Evolutionary conservation across 768 basidiomycete species (phyloP).

Genomic region (Amanita inopinata): DNA sequence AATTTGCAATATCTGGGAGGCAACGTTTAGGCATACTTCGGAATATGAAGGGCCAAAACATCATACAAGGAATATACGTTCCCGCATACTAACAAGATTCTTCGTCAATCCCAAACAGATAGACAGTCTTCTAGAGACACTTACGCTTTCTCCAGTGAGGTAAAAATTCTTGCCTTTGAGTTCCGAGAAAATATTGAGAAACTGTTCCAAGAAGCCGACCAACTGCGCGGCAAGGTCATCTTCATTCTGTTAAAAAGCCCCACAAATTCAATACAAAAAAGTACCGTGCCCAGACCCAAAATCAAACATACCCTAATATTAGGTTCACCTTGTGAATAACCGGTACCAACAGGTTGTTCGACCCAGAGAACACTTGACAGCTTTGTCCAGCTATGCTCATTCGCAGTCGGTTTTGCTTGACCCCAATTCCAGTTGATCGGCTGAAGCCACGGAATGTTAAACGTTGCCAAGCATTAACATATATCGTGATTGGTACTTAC

Average conservation of each 20-base stretch:
- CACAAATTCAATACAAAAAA: too few species aligned
- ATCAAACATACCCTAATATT: not conserved
- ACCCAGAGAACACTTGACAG: not conserved
- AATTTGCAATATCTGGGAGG: slow-evolving; percentile 62
- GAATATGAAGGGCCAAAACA: not conserved
- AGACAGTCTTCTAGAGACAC: slow-evolving; percentile 17
- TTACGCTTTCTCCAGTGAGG: slow-evolving; percentile 65
- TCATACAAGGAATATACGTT: slow-evolving; percentile 45
- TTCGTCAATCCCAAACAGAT: not conserved
- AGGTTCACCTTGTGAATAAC: not conserved
- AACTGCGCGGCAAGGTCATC: slow-evolving; percentile 37
- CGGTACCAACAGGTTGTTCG: not conserved
- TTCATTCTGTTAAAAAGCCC: slow-evolving; percentile 26
- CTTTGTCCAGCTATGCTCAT: not conserved
- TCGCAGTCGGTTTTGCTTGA: slow-evolving; percentile 2
- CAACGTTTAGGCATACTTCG: slow-evolving; percentile 1
- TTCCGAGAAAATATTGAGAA: slow-evolving; percentile 52
- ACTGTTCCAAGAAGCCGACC: slow-evolving; percentile 62
- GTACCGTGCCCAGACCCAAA: not conserved
- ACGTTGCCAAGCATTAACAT: not conserved
- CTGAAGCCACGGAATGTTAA: not conserved
- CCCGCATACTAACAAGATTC: slow-evolving; percentile 58
- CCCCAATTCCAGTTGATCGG: slow-evolving; percentile 1
- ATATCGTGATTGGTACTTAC: slow-evolving; percentile 26
- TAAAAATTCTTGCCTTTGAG: slow-evolving; percentile 66